Conservation (phyloP, 495 filamentous ascomycete species). For the Neurospora sp. region DNA sequence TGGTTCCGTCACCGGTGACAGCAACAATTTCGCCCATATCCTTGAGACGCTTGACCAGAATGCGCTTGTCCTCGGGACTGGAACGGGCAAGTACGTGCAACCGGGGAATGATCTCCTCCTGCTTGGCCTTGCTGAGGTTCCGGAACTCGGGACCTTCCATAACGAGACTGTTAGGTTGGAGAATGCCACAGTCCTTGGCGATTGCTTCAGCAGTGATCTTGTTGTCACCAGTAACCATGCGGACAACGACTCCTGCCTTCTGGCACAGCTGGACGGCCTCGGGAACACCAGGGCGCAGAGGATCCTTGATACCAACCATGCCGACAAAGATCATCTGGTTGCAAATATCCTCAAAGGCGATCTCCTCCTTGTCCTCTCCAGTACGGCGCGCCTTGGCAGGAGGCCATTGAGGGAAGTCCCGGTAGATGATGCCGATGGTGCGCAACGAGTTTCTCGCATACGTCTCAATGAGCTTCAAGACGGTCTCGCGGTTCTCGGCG, state of each 20-base stretch:
- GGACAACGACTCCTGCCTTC: constrained; percentile 68
- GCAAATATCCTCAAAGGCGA: constrained; percentile 62
- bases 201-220: constrained; percentile 73
- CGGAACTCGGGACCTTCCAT: constrained; percentile 84
- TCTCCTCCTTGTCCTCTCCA: constrained; percentile 61
- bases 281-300: constrained; percentile 68
- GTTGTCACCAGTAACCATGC: constrained; percentile 91
- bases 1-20: constrained; percentile 83
- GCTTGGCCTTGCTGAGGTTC: constrained; percentile 57
- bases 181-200: constrained; percentile 74
- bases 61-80: constrained; percentile 79
- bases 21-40: constrained; percentile 70
- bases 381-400: constrained; percentile 53
- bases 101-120: constrained; percentile 60
- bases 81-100: constrained; percentile 81
- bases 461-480: constrained; percentile 56
- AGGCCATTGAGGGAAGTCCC: constrained; percentile 85
- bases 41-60: constrained; percentile 65
- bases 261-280: constrained; percentile 66
- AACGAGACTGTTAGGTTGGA: constrained; percentile 58
- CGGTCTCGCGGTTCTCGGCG: constrained; percentile 44
- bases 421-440: constrained; percentile 79
- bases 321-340: constrained; percentile 68
- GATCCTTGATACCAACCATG: constrained; percentile 82
- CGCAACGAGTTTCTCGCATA: constrained; percentile 78